A percentile compares a stretch with the other conserved stretches of the same genome.
Conservation (phyloP, 225 moss, liverwort and hornwort genomes). For the Polytrichum commune region DNA sequence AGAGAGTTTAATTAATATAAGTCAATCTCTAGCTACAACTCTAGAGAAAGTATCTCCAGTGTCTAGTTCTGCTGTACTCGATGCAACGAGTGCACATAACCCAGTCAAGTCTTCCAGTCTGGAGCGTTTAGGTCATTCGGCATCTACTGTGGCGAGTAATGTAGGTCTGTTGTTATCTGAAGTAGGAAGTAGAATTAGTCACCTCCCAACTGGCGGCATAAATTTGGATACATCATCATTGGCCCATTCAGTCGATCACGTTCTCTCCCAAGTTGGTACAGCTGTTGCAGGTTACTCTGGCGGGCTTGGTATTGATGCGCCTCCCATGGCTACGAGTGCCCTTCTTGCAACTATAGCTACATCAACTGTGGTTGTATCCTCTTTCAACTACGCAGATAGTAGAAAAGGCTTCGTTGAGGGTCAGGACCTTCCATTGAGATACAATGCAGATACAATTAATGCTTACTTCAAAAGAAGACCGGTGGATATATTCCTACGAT, state of each 20-base stretch:
- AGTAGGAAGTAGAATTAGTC: slow-evolving; percentile 40
- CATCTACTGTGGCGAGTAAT: slow-evolving; percentile 40
- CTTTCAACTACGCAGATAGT: slow-evolving; percentile 29
- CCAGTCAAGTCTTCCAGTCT: slow-evolving; percentile 25
- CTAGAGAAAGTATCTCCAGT: slow-evolving; percentile 20
- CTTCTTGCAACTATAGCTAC: slow-evolving; percentile 53
- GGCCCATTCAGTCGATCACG: slow-evolving; percentile 38
- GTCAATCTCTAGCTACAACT: slow-evolving; percentile 17
- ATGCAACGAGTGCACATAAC: slow-evolving; percentile 15
- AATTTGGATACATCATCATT: slow-evolving; percentile 47
- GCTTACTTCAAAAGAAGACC: slow-evolving; percentile 67
- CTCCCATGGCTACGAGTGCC: slow-evolving; percentile 39
- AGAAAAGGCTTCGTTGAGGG: slow-evolving; percentile 61
- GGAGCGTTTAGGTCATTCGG: slow-evolving; percentile 35
- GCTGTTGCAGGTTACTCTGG: slow-evolving; percentile 41
- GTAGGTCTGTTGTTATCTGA: slow-evolving; percentile 42
- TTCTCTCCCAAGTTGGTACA: slow-evolving; percentile 37
- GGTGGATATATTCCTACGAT: slow-evolving; percentile 53
- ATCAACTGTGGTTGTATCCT: slow-evolving; percentile 42
- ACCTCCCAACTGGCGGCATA: slow-evolving; percentile 34
- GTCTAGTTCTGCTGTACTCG: slow-evolving; percentile 17
- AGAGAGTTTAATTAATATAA: slow-evolving; percentile 16
- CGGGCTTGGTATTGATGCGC: slow-evolving; percentile 29
- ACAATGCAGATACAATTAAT: slow-evolving; percentile 56
- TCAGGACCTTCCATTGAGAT: slow-evolving; percentile 73